Evolutionary conservation across 768 basidiomycete genomes (phyloP), one percentile per base, ranked within the genome.

Genomic region (Suillus decipiens): DNA sequence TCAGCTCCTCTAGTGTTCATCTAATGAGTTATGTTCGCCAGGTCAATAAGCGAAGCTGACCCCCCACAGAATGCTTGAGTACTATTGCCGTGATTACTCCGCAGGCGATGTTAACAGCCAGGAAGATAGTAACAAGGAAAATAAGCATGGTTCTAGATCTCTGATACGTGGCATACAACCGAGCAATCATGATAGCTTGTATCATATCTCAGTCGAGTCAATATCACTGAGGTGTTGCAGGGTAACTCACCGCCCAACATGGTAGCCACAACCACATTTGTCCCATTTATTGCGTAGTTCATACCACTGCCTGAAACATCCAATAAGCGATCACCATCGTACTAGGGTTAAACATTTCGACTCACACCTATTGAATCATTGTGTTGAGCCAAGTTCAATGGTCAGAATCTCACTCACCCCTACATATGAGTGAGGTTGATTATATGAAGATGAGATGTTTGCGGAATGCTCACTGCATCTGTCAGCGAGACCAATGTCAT

Each of bases 51-150:
- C 7, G 1, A 24, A 47, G 14, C 22, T 47, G 12, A 47, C 45
- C n/a, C n/a, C 0, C 1, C 22, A 11, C 11, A 5, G 3, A 5
- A 22, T 22, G 0, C 11, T 10, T 10, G 43, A n/a, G 3, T n/a
- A 9, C 3, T 5, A 22, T 22, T 22, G n/a, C n/a, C 0, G 2
- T 2, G 11, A 22, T 5, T 47, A 22, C 22, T 22, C 5, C 45
- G 1, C 22, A 12, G 22, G 45, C 5, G 6, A 47, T 47, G 12
- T 22, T 47, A 0, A 47, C 12, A 24, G 6, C 22, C 47, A 47
- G 7, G 47, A 47, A 24, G 6, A 7, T 8, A 14, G 24, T 14
- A 14, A 24, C 47, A 24, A 47, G 47, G 12, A 14, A 47, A 2
- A 47, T 47, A 3, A 47, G 12, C 22, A 47, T 24, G 1, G 8